Evolutionary conservation across 129 eudicot species (phyloP).

Genomic region (Lonicera japonica): DNA sequence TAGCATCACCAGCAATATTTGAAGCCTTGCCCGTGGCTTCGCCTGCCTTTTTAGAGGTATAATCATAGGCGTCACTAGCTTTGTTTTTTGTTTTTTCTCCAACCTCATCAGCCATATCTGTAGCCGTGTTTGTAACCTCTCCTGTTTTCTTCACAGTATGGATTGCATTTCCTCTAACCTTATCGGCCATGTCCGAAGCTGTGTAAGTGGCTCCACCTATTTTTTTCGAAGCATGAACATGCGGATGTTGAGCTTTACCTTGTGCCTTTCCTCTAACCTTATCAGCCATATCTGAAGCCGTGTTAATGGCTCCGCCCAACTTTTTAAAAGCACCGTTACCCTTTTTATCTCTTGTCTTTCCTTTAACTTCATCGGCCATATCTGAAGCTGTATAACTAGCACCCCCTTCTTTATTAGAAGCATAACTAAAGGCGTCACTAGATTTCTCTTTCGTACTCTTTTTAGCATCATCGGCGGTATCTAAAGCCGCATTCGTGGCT

Average conservation of each 20-base stretch:
- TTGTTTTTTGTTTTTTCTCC: no score
- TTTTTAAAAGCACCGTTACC: background rate
- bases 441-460: background rate
- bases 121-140: background rate
- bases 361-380: no score
- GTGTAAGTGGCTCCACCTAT: no score
- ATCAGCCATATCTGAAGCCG: background rate
- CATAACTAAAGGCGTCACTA: background rate
- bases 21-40: background rate
- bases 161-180: no score
- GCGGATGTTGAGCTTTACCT: no score
- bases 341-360: no score
- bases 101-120: background rate
- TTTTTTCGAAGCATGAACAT: no score
- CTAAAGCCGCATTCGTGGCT: conserved; percentile 10
- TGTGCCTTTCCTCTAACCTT: no score
- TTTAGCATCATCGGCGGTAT: conserved; percentile 1
- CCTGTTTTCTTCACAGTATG: no score
- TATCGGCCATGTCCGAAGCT: no score
- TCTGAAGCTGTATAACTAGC: background rate
- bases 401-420: background rate
- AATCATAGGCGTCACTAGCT: background rate
- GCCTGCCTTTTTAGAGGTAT: background rate
- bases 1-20: background rate
- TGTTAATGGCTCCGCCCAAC: background rate